Evolutionary conservation across 129 eudicot species (phyloP), one percentile per base, ranked within the genome.

Genomic region (Pseudognaphalium luteoalbum): DNA sequence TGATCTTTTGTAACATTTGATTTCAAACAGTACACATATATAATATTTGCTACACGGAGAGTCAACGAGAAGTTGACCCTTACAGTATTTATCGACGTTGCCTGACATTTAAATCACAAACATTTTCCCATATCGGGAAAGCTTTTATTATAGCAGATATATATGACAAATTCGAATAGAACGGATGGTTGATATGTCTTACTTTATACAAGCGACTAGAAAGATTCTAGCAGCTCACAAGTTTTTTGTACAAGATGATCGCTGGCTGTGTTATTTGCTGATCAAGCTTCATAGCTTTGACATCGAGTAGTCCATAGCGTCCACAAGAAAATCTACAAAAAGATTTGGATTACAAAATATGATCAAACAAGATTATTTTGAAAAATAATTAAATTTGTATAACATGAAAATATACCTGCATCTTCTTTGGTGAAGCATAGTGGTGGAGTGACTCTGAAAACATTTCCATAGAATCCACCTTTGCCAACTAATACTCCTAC

Each of bases 401-500:
- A 39, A 22, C 3, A 56, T 25, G 28, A 63, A 59, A 57, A 66
- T 85, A 3, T 21, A 93, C 98, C 97, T 62, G 97, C 96, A 79
- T 90, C 98, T 63, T 88, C 91, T 82, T 88, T 93, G 74, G 87
- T 90, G 87, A 93, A 88, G 77, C 98, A 93, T 60, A 93, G 91
- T 15, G 98, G 98, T 63, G 98, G 98, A 63, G 97, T 93, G 75
- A 93, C 79, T 68, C 97, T 85, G 84, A 93, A 93, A 17, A 93
- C 96, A 52, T 93, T 93, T 62, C 98, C 96, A 35, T 75, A 80
- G 67, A 90, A 93, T 28, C 97, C 97, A 70, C 97, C 98, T 90
- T 93, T 93, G 20, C 98, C 97, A 17, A 93, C 82, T 75, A 90
- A 83, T 34, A 93, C 96, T 52, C 98, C 98, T 82, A 90, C 67